Conservation (phyloP, 1,139 yeast species). For the Diutina rugosa region DNA sequence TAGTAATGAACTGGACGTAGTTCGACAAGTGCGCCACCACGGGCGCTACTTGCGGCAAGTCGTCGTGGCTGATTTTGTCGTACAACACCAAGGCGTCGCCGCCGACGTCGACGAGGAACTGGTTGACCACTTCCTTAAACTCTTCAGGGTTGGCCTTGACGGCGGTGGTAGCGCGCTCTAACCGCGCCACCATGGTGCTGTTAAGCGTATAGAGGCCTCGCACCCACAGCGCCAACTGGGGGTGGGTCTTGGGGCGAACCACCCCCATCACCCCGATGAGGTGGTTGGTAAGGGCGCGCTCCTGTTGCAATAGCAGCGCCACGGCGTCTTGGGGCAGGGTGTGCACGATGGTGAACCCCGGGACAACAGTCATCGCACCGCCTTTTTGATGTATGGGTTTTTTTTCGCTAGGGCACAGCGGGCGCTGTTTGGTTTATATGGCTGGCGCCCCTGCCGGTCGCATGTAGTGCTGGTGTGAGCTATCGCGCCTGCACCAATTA, state of each 20-base stretch:
- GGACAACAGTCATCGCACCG: background rate
- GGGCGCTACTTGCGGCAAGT: background rate
- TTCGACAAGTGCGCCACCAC: background rate
- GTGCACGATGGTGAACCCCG: constrained; percentile 1
- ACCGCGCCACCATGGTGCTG: background rate
- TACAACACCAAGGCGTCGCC: background rate
- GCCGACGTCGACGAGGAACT: background rate
- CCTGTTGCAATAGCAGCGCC: background rate
- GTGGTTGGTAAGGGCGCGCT: background rate
- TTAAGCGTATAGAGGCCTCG: background rate
- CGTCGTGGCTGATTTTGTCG: background rate
- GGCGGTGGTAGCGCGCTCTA: background rate
- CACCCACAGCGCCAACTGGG: background rate
- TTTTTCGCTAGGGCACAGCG: background rate
- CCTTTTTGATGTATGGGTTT: background rate
- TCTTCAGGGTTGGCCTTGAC: background rate
- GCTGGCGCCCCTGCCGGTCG: background rate
- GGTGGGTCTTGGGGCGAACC: background rate
- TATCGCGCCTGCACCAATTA: background rate
- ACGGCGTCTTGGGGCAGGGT: background rate
- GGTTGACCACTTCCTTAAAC: background rate
- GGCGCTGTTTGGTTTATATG: background rate
- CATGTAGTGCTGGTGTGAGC: background rate
- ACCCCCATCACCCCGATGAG: background rate
- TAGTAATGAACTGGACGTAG: background rate